These are phyloP conservation scores for Saksenaea vasiformis DNA, from an alignment of 371 early-diverging fungal genomes.

Conservation along the genomic window DNA sequence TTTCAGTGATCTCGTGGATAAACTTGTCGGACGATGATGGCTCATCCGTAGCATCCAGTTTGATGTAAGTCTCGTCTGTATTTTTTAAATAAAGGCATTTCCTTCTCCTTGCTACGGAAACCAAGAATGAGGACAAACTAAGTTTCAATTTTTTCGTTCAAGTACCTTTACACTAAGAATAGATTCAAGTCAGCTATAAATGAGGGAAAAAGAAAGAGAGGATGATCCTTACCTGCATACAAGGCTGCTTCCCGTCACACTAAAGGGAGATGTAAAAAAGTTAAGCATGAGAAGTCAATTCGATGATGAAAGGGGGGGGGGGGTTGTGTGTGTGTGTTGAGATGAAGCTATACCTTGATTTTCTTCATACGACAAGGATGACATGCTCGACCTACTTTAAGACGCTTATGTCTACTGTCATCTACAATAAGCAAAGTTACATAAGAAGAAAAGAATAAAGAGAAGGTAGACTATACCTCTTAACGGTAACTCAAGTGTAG, in stretches of 20 bases:
- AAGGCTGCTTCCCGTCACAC: slow-evolving; percentile 57
- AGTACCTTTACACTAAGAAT: slow-evolving; percentile 51
- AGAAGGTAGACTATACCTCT: slow-evolving; percentile 28
- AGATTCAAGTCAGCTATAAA: neutral
- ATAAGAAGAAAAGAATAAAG: neutral
- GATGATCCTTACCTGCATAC: slow-evolving; percentile 50
- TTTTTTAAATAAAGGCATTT: slow-evolving; percentile 51
- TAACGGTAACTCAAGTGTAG: slow-evolving; percentile 45
- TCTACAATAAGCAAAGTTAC: slow-evolving; percentile 14
- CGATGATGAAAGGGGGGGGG: neutral
- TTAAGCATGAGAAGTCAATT: neutral
- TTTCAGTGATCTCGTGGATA: slow-evolving; percentile 31
- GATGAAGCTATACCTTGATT: slow-evolving; percentile 38
- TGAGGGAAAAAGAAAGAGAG: slow-evolving; percentile 2
- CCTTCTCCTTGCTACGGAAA: slow-evolving; percentile 39
- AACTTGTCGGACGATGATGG: slow-evolving; percentile 20
- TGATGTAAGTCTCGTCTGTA: slow-evolving; percentile 49
- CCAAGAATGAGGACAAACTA: neutral
- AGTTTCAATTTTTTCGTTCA: neutral
- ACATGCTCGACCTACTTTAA: slow-evolving; percentile 51
- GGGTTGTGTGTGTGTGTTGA: too few relatives aligned
- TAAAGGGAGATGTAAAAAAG: slow-evolving; percentile 8
- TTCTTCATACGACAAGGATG: slow-evolving; percentile 54
- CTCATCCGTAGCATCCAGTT: slow-evolving; percentile 36
- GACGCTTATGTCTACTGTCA: slow-evolving; percentile 49